phyloP scores from a whole-genome alignment of 2,329 filamentous ascomycete genomes.

The Stagonosporopsis rhizophila region DNA sequence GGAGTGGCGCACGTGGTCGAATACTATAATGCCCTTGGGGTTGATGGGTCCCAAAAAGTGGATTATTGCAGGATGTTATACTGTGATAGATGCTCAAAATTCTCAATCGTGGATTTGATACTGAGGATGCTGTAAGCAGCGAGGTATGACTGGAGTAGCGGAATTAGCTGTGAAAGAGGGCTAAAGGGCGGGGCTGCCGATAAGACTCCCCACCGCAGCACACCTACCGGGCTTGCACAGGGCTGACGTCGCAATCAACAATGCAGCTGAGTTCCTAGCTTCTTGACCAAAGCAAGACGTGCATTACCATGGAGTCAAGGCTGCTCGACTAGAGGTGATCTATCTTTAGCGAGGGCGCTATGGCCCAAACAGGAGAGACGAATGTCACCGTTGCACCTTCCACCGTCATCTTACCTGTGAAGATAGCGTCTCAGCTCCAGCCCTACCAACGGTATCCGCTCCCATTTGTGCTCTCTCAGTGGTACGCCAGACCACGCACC shows the following conservation, averaged over 20 bases:
- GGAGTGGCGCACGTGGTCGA: neutral
- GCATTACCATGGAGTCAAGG: neutral
- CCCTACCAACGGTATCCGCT: conserved; percentile 8
- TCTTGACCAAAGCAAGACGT: conserved; percentile 9
- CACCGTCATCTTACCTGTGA: conserved; percentile 2
- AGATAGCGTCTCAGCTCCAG: conserved; percentile 12
- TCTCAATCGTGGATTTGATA: conserved; percentile 17
- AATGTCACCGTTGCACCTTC: conserved; percentile 17
- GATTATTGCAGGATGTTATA: neutral
- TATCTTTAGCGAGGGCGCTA: conserved; percentile 23
- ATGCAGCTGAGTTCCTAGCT: conserved; percentile 12
- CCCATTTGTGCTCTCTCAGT: conserved; percentile 9
- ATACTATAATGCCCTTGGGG: conserved; percentile 1
- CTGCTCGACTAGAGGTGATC: conserved; percentile 11
- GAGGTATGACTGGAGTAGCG: conserved; percentile 20
- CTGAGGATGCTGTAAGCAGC: conserved; percentile 18
- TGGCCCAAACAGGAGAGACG: conserved; percentile 7
- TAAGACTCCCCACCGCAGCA: neutral
- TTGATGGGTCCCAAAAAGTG: neutral
- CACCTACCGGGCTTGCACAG: conserved; percentile 3
- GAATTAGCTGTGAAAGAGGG: conserved; percentile 19
- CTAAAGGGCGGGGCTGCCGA: conserved; percentile 11
- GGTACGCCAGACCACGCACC: conserved; percentile 9
- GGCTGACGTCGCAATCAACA: conserved; percentile 5
- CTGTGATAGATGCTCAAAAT: neutral